Conservation (phyloP, 164 flowering plant species). For the Piper longum region DNA sequence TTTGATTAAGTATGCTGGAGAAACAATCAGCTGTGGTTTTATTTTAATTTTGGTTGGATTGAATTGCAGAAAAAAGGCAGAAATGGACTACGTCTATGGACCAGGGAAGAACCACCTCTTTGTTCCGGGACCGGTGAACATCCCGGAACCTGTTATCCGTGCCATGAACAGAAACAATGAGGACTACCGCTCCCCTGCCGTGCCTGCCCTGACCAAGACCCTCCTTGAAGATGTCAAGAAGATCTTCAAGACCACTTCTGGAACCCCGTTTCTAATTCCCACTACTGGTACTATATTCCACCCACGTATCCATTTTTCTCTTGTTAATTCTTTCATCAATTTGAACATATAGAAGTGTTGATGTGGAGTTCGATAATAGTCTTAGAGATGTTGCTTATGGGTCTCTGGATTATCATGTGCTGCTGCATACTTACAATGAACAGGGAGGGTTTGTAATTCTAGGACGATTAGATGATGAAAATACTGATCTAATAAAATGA, state of each 20-base stretch:
- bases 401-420: no score
- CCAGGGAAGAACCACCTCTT: conserved; percentile 95
- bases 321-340: not conserved
- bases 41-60: not conserved
- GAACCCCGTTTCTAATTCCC: conserved; percentile 80
- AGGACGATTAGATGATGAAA: not conserved
- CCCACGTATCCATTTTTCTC: not conserved
- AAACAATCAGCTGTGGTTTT: not conserved
- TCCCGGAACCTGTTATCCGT: conserved; percentile 83
- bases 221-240: conserved; percentile 93
- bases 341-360: not conserved
- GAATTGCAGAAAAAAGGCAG: conserved; percentile 22
- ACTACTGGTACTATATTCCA: conserved; percentile 52
- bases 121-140: conserved; percentile 96
- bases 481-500: not conserved
- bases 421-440: no score
- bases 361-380: not conserved
- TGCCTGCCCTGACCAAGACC: conserved; percentile 81
- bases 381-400: no score
- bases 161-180: conserved; percentile 98
- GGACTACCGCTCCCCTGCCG: conserved; percentile 91
- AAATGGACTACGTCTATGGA: conserved; percentile 78
- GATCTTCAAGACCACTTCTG: conserved; percentile 85
- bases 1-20: no score
- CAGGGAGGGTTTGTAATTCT: no score